These are phyloP conservation scores for Thymus mandschuricus DNA, from an alignment of 257 asterid species.

Conservation along the genomic window DNA sequence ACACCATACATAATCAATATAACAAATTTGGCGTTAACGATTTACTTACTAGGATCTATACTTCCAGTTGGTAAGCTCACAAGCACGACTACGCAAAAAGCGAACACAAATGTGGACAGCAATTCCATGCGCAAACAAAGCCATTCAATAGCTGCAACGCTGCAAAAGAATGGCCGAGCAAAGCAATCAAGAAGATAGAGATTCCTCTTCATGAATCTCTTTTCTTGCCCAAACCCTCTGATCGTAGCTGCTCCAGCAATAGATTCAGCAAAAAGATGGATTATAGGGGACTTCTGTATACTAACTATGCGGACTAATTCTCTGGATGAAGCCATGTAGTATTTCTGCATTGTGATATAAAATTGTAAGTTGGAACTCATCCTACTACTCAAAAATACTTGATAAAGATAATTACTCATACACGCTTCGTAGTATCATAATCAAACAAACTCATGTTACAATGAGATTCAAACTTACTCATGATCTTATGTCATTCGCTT, in stretches of 20 bases:
- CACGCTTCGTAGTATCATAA: neutral
- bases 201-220: conserved; percentile 97
- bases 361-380: conserved; percentile 7
- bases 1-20: neutral
- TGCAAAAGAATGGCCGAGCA: conserved; percentile 97
- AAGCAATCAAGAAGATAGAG: conserved; percentile 96
- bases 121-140: conserved; percentile 97
- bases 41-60: conserved; percentile 89
- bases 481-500: neutral
- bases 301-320: conserved; percentile 97
- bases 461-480: conserved; percentile 17
- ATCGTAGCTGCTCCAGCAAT: conserved; percentile 98
- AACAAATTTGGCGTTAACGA: conserved; percentile 9
- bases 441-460: conserved; percentile 4
- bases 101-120: conserved; percentile 92
- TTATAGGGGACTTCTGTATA: conserved; percentile 95
- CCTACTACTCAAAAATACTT: conserved; percentile 14
- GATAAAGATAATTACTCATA: conserved; percentile 15
- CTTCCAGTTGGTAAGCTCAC: conserved; percentile 95
- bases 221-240: conserved; percentile 98
- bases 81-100: conserved; percentile 90
- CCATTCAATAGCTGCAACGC: conserved; percentile 99
- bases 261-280: conserved; percentile 93
- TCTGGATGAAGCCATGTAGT: conserved; percentile 98
- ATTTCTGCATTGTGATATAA: conserved; percentile 63